Evolutionary conservation across 345 rosid species (phyloP).

Genomic region (Gossypium longicalyx): DNA sequence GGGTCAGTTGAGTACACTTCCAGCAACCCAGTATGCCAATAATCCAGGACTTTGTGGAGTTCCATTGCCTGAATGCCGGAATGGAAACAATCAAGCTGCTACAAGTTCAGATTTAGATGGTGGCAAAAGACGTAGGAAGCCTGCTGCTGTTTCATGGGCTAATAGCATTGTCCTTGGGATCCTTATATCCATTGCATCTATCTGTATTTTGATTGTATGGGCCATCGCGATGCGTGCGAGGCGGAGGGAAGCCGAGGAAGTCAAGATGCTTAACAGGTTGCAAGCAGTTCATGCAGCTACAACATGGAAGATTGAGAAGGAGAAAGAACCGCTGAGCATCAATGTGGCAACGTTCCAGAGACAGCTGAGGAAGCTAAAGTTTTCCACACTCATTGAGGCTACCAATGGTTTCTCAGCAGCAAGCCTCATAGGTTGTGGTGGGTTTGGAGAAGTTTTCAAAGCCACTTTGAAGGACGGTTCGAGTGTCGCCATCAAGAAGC

Average conservation of each 20-base stretch:
- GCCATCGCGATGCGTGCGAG: constrained; percentile 77
- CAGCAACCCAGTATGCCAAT: constrained; percentile 65
- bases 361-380: constrained; percentile 78
- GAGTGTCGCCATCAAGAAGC: constrained; percentile 91
- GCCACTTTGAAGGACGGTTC: constrained; percentile 91
- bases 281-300: constrained; percentile 82
- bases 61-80: constrained; percentile 72
- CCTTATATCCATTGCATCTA: constrained; percentile 68
- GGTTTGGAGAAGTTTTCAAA: constrained; percentile 93
- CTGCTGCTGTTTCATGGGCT: constrained; percentile 53
- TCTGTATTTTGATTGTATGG: constrained; percentile 84
- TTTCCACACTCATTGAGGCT: constrained; percentile 88
- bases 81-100: constrained; percentile 48
- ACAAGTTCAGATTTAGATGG: constrained; percentile 22
- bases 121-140: constrained; percentile 31
- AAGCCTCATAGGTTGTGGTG: constrained; percentile 82
- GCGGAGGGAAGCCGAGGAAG: constrained; percentile 72
- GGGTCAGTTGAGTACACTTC: constrained; percentile 96
- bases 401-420: constrained; percentile 88
- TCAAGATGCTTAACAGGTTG: constrained; percentile 78
- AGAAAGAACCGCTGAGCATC: constrained; percentile 91
- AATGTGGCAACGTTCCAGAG: constrained; percentile 91
- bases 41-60: constrained; percentile 98
- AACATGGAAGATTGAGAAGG: constrained; percentile 96
- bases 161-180: constrained; percentile 85